A percentile compares a stretch with the other conserved stretches of the same genome.
Evolutionary conservation across 768 basidiomycete species (phyloP).

Genomic region (Omphalotus guepiniiformis): DNA sequence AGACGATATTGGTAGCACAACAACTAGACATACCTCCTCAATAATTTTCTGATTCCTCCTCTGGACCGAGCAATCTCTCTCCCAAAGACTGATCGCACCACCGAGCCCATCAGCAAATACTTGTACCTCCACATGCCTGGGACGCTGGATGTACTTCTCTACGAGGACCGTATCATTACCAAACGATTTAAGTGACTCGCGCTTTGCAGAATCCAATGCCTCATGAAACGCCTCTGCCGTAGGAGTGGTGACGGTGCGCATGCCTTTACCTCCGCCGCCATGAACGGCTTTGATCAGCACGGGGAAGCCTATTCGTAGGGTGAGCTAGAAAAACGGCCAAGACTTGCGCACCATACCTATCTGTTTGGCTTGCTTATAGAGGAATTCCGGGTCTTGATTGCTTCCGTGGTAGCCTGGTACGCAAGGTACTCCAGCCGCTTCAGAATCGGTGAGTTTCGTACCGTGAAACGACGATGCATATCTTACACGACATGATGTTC

Average conservation of each 20-base stretch:
- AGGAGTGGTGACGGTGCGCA: constrained; percentile 68
- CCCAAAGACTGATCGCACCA: constrained; percentile 91
- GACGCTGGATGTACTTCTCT: constrained; percentile 84
- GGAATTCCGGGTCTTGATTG: constrained; percentile 70
- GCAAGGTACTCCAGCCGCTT: constrained; percentile 87
- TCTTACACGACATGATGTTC: constrained; percentile 83
- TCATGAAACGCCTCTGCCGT: constrained; percentile 69
- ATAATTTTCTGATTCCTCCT: constrained; percentile 94
- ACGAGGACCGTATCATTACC: constrained; percentile 84
- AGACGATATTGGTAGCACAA: constrained; percentile 4
- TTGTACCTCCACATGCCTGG: constrained; percentile 92
- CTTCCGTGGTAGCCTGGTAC: constrained; percentile 92
- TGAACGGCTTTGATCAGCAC: constrained; percentile 96
- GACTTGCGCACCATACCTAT: constrained; percentile 46
- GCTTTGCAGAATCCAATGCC: constrained; percentile 79
- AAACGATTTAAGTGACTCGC: constrained; percentile 86
- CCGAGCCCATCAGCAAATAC: constrained; percentile 84
- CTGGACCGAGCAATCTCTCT: constrained; percentile 90
- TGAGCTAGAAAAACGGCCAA: constrained; percentile 1
- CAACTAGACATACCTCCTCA: constrained; percentile 57
- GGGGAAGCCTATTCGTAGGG: constrained; percentile 77
- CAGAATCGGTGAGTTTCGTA: constrained; percentile 9
- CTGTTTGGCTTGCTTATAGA: constrained; percentile 62
- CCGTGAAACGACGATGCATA: neutral
- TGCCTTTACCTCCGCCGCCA: constrained; percentile 94